Evolutionary conservation across 495 filamentous ascomycete species (phyloP), one percentile per base, ranked within the genome.

Genomic region (Platismatia glauca): DNA sequence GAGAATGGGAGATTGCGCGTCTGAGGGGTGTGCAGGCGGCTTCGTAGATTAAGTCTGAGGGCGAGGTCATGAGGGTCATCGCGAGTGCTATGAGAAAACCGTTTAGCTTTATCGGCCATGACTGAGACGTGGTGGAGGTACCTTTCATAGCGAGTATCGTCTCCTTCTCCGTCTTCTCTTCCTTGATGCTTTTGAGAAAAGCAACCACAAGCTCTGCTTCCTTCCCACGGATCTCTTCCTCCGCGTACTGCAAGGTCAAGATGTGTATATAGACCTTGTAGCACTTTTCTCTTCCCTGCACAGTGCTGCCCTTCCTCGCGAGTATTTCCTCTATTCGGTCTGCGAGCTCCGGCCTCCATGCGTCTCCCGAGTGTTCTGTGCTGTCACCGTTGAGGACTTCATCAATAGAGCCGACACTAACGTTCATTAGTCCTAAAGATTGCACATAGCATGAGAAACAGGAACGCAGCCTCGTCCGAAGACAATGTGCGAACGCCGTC

Each of bases 221-320:
- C 62, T 80, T 82, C 24, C 69, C 67, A 39, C 82, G 74, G 18
- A 95, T 82, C 60, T 89, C 84, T 24, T 88, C 84, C 37, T 82
- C 78, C 0, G 84, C 82, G 69, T 86, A 93, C 66, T 89, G 88
- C 58, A 84, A 82, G 64, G 85, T 90, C 41, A 93, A 75, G 27
- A 93, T 78, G 58, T 87, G 84, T 29, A 81, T 81, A 72, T 90
- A 97, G 38, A 79, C 80, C 20, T 77, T 76, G 58, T 95, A 77
- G 27, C 84, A 83, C 57, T 84, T 81, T 69, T 95, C 93, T 37
- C 93, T 84, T 18, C 89, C 87, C 66, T 89, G 83, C n/a, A 82
- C 81, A 61, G 86, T 91, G 71, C 85, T 89, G 60, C 88, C 84
- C 78, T 96, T 98, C 66, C 90, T 85, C 67, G 96, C 89, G 29